phyloP scores from a whole-genome alignment of 2,329 filamentous ascomycete genomes.

The Penicillium freii region DNA sequence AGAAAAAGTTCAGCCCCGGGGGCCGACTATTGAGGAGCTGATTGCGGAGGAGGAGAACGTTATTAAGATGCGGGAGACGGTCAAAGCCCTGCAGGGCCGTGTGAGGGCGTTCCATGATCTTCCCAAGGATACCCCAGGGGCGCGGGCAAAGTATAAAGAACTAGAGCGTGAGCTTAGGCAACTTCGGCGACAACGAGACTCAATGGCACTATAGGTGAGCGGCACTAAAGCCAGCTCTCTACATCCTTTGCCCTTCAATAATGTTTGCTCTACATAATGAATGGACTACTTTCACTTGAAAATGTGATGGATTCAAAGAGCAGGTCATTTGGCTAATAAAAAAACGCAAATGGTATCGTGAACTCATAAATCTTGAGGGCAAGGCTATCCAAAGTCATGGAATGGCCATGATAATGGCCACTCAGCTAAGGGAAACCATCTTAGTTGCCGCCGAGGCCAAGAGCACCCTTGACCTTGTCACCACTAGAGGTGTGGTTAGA shows the following conservation, averaged over 20 bases:
- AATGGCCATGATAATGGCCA: constrained; percentile 2
- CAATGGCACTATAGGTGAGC: constrained; percentile 66
- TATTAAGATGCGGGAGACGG: constrained; percentile 56
- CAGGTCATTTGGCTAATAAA: background rate
- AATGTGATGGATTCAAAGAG: background rate
- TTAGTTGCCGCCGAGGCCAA: constrained; percentile 39
- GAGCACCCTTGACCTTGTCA: constrained; percentile 46
- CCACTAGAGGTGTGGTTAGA: constrained; percentile 29
- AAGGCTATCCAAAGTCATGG: constrained; percentile 2
- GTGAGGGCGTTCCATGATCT: constrained; percentile 68
- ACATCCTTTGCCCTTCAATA: background rate
- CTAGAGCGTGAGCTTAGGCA: constrained; percentile 63
- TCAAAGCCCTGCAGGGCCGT: constrained; percentile 65
- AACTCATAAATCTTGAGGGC: constrained; percentile 24
- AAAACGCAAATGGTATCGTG: constrained; percentile 28
- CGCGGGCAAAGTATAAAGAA: constrained; percentile 67
- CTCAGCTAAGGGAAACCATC: background rate
- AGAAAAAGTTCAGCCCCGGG: constrained; percentile 31
- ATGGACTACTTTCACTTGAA: background rate
- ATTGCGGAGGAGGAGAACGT: constrained; percentile 59
- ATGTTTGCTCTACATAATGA: background rate
- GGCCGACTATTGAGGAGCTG: constrained; percentile 51
- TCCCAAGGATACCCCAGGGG: constrained; percentile 67
- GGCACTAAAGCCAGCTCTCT: background rate
- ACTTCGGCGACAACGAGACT: constrained; percentile 65